A percentile compares a stretch with the other conserved stretches of the same genome.
These are phyloP conservation scores for Blakeslea trispora DNA, from an alignment of 371 early-diverging fungal species.

Conservation along the genomic window DNA sequence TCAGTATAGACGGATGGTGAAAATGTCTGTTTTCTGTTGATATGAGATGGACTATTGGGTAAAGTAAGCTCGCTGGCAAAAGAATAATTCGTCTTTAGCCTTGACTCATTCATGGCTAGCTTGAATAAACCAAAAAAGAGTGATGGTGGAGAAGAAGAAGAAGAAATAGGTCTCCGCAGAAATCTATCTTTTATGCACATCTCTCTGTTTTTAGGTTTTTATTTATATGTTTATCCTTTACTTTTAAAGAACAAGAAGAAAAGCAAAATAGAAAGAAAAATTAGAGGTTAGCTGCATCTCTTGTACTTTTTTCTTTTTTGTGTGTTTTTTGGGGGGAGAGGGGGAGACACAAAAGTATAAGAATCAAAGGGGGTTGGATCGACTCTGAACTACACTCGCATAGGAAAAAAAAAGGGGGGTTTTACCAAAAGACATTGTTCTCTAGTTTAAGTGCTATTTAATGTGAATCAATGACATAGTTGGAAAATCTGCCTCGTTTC, in stretches of 20 bases:
- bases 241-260: conserved; percentile 16
- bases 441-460: neutral
- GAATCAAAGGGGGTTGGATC: neutral
- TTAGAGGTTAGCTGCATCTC: conserved; percentile 4
- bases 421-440: neutral
- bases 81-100: conserved; percentile 28
- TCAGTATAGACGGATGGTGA: conserved; percentile 15
- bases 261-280: conserved; percentile 16
- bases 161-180: conserved; percentile 8
- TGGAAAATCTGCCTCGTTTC: neutral
- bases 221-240: conserved; percentile 7
- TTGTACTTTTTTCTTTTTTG: conserved; percentile 7
- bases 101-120: conserved; percentile 30
- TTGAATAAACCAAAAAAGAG: conserved; percentile 32
- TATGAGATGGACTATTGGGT: conserved; percentile 1
- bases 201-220: conserved; percentile 8
- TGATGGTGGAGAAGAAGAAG: conserved; percentile 22
- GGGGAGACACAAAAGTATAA: neutral
- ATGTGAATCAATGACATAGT: neutral
- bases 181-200: conserved; percentile 26
- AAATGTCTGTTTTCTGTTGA: conserved; percentile 7
- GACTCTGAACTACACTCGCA: neutral
- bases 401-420: neutral
- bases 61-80: conserved; percentile 26
- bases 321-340: conserved; percentile 4